Percentiles rank a stretch among this genome's conserved stretches.
These are phyloP conservation scores for Podila epicladia DNA, from an alignment of 192 early-diverging fungal species.

Conservation along the genomic window DNA sequence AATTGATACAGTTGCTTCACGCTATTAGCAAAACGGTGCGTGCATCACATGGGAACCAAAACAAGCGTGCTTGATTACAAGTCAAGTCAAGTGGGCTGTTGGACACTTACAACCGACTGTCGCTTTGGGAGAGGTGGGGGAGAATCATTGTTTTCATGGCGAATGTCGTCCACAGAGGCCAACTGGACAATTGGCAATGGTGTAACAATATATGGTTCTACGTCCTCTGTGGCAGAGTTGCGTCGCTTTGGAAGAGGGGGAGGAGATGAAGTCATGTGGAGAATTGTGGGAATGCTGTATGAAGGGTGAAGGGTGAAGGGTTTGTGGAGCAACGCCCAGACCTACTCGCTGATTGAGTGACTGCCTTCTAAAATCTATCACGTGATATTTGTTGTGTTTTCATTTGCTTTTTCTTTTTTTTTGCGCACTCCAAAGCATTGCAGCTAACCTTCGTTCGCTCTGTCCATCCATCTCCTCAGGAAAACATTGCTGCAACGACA, in stretches of 20 bases:
- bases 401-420: no score
- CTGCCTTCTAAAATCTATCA: no score
- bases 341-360: no score
- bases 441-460: no score
- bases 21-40: no score
- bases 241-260: conserved; percentile 16
- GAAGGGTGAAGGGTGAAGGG: neutral
- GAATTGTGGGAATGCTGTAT: neutral
- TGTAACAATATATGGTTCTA: conserved; percentile 4
- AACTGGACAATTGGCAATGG: neutral
- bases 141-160: neutral
- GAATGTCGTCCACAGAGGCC: neutral
- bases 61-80: no score
- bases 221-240: neutral
- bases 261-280: conserved; percentile 5
- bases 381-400: no score
- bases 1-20: neutral
- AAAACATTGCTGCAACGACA: no score
- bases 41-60: no score
- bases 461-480: no score
- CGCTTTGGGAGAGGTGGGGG: conserved; percentile 24
- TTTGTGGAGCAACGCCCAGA: neutral
- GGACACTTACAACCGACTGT: conserved; percentile 20
- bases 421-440: no score
- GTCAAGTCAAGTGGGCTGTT: neutral